Base-by-base conservation (phyloP, 2,329 filamentous ascomycete genomes). In the Fusarium sp. region DNA sequence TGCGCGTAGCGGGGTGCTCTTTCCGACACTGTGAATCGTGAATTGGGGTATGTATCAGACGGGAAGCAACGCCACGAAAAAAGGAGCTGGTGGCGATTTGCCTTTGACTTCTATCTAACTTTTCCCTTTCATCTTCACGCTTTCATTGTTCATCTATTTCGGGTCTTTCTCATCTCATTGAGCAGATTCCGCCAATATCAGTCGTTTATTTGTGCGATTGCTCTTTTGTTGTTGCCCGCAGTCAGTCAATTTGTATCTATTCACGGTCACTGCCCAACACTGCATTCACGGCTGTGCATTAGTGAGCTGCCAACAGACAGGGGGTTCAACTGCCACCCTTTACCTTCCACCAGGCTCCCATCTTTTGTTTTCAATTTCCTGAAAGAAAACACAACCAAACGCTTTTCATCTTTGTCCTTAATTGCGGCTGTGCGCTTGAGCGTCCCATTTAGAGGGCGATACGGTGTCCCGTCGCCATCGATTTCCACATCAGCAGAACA, bases 1-100 rank as follows among this genome's bases (percentile, higher is more conserved):
- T 79, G 78, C 81, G 80, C 78, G 81, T 80, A 76, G 78, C 62
- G 79, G 74, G 76, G 76, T 78, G 75, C 48, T 64, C 57, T 64
- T 42, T 39, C 66, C 32, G 72, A 61, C 70, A 75, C 66, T 71
- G 66, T 71, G 75, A 78, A 79, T 72, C 79, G 81, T 83, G 80
- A 76, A 76, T 74, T 73, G 69, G 78, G 64, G 45, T 60, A 63
- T 55, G 45, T 60, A 63, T 55, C 18, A 36, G 54, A 68, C 58
- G 50, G 65, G 42, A 42, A 71, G 50, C 51, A 63, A 63, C 67
- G 56, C 70, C 69, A 52, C 67, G 30, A 66, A 69, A 75, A 74
- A 78, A 74, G 73, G 73, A 77, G 71, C 65, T 66, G 66, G 75
- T 80, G 77, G 76, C 78, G 76, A 81, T 60, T 76, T 67, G 45